phyloP scores from a whole-genome alignment of 305 asterid genomes.

The Fraxinus xanthoxyloides region DNA sequence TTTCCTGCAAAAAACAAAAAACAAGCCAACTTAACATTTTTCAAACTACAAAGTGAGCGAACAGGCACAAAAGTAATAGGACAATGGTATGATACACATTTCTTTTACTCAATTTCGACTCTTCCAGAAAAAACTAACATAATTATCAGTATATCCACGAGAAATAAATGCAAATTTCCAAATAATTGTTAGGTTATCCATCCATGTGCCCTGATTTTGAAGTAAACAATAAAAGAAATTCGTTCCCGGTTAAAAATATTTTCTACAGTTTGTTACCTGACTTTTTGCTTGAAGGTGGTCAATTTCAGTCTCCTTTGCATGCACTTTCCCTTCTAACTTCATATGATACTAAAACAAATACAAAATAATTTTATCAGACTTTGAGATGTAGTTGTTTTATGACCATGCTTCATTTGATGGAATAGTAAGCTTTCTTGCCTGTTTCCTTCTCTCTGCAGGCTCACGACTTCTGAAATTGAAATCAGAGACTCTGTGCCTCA shows the following conservation, averaged over 20 bases:
- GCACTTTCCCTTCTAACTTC: constrained; percentile 50
- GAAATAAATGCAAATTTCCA: not conserved
- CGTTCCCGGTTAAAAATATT: not conserved
- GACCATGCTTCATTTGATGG: not conserved
- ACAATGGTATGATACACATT: not conserved
- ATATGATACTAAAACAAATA: constrained; percentile 34
- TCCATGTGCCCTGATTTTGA: not conserved
- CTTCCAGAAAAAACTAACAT: not conserved
- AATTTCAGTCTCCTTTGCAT: constrained; percentile 44
- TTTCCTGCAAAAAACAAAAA: constrained; percentile 32
- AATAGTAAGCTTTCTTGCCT: constrained; percentile 39
- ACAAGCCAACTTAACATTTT: not conserved
- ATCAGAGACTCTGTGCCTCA: constrained; percentile 40
- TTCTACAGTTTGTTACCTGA: constrained; percentile 35
- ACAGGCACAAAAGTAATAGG: not conserved
- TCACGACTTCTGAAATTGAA: constrained; percentile 46
- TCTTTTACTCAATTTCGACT: not conserved
- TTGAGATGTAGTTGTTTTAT: not conserved
- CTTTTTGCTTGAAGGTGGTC: constrained; percentile 44
- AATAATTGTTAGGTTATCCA: not conserved
- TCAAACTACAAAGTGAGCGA: not conserved
- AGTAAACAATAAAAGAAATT: not conserved
- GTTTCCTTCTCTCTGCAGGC: constrained; percentile 57
- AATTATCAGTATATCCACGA: not conserved
- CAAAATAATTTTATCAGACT: not conserved